phyloP scores from a whole-genome alignment of 441 rosid genomes.

The Mallotus repandus region DNA sequence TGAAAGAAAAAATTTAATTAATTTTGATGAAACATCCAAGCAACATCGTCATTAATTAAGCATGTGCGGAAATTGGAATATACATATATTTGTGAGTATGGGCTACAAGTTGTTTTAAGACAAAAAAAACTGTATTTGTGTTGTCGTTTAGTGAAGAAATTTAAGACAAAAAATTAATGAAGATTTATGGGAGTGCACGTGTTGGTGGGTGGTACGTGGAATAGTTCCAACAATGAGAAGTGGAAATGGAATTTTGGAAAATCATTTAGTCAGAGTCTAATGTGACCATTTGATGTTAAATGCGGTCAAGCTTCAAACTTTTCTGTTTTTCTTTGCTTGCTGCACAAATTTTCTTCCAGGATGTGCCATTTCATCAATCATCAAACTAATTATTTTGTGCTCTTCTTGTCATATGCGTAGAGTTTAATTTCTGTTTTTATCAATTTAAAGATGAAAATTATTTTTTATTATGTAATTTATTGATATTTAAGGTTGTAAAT shows the following conservation, averaged over 20 bases:
- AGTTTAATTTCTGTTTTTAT: no score
- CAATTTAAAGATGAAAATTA: no score
- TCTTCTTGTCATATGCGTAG: no score
- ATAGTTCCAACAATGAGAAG: not conserved
- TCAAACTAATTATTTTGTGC: no score
- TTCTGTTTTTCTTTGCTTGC: not conserved
- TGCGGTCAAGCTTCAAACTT: slow-evolving; percentile 18
- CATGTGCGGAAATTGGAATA: slow-evolving; percentile 10
- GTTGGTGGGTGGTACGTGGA: slow-evolving; percentile 7
- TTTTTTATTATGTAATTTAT: no score
- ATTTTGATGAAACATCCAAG: slow-evolving; percentile 7
- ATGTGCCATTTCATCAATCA: slow-evolving; percentile 1
- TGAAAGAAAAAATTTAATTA: no score
- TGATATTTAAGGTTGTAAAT: no score
- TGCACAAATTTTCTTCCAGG: not conserved
- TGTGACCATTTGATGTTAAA: slow-evolving; percentile 19
- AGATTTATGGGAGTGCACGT: slow-evolving; percentile 19
- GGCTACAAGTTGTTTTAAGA: no score
- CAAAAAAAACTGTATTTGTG: no score
- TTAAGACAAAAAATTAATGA: no score
- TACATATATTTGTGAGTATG: no score
- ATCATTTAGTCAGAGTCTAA: slow-evolving; percentile 21
- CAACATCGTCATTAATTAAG: slow-evolving; percentile 1
- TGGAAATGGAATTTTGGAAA: not conserved
- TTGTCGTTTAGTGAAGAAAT: not conserved